Conservation (phyloP, 1,284 basidiomycete genomes). For the Pyrrhoderma noxium region DNA sequence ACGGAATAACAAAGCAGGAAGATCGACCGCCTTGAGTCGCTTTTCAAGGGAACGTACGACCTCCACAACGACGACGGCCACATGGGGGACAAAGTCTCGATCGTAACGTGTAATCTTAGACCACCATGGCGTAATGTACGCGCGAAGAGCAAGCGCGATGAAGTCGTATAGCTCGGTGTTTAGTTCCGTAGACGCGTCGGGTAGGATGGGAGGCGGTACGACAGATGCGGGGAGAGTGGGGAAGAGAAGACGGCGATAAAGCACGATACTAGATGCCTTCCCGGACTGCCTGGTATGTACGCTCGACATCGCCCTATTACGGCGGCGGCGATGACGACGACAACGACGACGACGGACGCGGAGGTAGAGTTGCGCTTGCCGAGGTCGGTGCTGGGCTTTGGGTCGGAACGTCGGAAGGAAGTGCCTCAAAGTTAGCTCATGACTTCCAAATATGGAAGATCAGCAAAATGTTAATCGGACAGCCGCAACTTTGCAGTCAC, state of each 20-base stretch:
- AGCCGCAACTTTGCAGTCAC: not conserved
- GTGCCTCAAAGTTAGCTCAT: too few species aligned
- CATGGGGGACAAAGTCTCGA: conserved; percentile 70
- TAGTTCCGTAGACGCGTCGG: conserved; percentile 43
- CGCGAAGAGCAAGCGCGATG: conserved; percentile 67
- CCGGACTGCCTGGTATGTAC: conserved; percentile 18
- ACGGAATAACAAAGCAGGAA: conserved; percentile 49
- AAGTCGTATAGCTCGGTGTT: conserved; percentile 68
- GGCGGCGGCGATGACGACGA: conserved; percentile 4
- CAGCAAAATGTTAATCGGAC: too few species aligned
- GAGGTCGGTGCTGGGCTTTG: too few species aligned
- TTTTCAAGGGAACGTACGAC: conserved; percentile 55
- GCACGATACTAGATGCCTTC: conserved; percentile 30
- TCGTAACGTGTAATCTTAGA: conserved; percentile 72
- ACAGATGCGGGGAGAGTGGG: conserved; percentile 41
- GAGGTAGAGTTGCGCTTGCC: too few species aligned
- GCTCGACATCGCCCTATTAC: conserved; percentile 7
- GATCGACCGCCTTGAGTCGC: conserved; percentile 47
- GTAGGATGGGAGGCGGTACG: conserved; percentile 48
- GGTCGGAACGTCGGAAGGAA: too few species aligned
- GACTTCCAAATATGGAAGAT: too few species aligned
- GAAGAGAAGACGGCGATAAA: conserved; percentile 65
- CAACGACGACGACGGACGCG: not conserved
- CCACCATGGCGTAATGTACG: conserved; percentile 78
- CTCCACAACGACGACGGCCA: conserved; percentile 49